Percentiles rank a stretch among this genome's conserved stretches.
Evolutionary conservation across 495 filamentous ascomycete species (phyloP).

Genomic region (Delitschia confertaspora): DNA sequence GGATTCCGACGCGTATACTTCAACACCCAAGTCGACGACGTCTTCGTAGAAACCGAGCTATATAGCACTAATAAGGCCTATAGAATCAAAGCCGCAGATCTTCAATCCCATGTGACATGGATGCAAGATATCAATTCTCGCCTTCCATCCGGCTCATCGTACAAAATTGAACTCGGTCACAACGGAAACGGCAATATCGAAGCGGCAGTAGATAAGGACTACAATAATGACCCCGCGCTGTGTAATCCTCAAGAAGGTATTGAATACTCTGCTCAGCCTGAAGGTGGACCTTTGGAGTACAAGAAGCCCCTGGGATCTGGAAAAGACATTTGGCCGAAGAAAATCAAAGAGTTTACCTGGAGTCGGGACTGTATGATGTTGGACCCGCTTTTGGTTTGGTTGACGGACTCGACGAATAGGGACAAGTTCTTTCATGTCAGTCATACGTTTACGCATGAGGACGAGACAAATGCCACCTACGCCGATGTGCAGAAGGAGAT

Average conservation of each 20-base stretch:
- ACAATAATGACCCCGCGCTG: conserved; percentile 9
- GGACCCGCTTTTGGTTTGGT: conserved; percentile 45
- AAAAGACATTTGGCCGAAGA: conserved; percentile 44
- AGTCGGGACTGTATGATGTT: conserved; percentile 38
- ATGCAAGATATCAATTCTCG: conserved; percentile 42
- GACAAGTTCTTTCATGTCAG: conserved; percentile 49
- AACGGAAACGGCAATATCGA: conserved; percentile 55
- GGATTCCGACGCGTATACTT: conserved; percentile 48
- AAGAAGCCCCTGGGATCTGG: conserved; percentile 51
- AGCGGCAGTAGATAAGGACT: conserved; percentile 11
- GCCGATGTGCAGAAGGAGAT: conserved; percentile 49
- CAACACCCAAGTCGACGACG: conserved; percentile 56
- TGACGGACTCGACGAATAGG: conserved; percentile 38
- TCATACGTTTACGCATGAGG: conserved; percentile 42
- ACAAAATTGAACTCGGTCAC: conserved; percentile 49
- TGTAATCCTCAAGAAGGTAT: conserved; percentile 35
- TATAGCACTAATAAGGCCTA: conserved; percentile 42
- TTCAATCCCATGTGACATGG: conserved; percentile 45
- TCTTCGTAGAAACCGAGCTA: conserved; percentile 50
- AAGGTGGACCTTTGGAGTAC: conserved; percentile 48
- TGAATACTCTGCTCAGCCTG: conserved; percentile 35
- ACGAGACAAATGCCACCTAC: conserved; percentile 55
- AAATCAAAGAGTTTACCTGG: conserved; percentile 42
- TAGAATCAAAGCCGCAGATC: conserved; percentile 43
- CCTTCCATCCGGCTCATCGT: conserved; percentile 46